Evolutionary conservation across 352 stramenopile species (phyloP).

Genomic region (Pythium aristosporum): DNA sequence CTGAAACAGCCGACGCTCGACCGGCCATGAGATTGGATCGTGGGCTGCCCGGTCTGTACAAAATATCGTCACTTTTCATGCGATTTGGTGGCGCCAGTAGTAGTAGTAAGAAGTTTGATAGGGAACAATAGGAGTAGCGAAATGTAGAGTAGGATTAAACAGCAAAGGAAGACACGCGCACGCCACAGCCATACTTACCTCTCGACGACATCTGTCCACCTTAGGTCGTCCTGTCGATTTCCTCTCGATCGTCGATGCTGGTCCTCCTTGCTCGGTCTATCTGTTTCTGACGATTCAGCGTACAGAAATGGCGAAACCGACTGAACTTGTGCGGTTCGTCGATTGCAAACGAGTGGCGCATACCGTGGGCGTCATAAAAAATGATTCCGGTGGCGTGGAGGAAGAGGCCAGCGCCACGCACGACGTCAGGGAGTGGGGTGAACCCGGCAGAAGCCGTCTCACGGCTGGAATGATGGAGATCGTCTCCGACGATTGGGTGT

Average conservation of each 20-base stretch:
- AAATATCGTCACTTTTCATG: conserved; percentile 22
- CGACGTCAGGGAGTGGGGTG: conserved; percentile 28
- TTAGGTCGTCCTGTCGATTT: neutral
- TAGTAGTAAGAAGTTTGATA: conserved; percentile 10
- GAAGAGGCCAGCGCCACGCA: conserved; percentile 52
- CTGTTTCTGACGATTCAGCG: conserved; percentile 33
- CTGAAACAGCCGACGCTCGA: neutral
- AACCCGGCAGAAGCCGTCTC: neutral
- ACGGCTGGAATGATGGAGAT: conserved; percentile 49
- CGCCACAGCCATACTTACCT: neutral
- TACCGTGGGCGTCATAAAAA: conserved; percentile 38
- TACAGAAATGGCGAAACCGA: conserved; percentile 60
- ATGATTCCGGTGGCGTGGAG: conserved; percentile 43
- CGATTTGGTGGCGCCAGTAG: conserved; percentile 7
- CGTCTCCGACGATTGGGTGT: conserved; percentile 65
- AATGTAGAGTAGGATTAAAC: conserved; percentile 30
- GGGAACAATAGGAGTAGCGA: conserved; percentile 23
- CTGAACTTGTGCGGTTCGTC: conserved; percentile 59
- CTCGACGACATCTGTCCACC: neutral
- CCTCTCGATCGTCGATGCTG: neutral
- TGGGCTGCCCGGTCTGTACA: conserved; percentile 34
- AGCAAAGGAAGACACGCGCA: neutral
- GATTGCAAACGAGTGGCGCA: conserved; percentile 36
- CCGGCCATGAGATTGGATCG: neutral
- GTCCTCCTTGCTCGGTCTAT: conserved; percentile 4